A percentile compares a stretch with the other conserved stretches of the same genome.
Evolutionary conservation across 169 alveolate genomes (phyloP).

Genomic region (Cryptosporidium parvum): DNA sequence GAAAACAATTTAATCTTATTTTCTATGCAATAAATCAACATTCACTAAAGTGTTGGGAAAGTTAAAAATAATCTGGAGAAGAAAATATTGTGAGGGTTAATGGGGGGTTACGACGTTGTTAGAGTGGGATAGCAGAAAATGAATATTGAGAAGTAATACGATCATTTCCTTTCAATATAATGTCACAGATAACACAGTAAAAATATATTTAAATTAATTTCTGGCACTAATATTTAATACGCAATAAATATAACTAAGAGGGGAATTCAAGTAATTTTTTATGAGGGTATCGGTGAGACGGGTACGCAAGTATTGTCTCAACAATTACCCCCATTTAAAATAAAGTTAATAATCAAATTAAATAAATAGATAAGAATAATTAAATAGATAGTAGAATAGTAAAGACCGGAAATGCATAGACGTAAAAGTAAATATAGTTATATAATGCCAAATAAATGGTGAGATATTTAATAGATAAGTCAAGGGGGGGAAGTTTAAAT

Average conservation of each 20-base stretch:
- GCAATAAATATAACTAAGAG: neutral
- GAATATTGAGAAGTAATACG: too few relatives aligned
- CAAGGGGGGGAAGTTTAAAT: conserved; percentile 15
- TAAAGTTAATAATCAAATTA: neutral
- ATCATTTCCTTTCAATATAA: too few relatives aligned
- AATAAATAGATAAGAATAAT: conserved; percentile 2
- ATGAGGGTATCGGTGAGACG: neutral
- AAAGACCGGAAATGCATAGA: conserved; percentile 20
- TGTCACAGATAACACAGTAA: neutral
- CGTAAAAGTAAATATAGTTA: neutral
- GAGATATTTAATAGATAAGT: conserved; percentile 2
- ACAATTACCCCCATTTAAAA: conserved; percentile 14
- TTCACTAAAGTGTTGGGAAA: neutral
- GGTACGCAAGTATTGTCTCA: neutral
- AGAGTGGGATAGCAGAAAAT: neutral
- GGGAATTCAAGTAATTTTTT: neutral
- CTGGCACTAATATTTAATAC: neutral
- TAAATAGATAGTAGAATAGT: conserved; percentile 2
- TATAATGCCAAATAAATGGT: conserved; percentile 10
- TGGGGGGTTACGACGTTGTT: neutral
- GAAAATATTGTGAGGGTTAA: neutral
- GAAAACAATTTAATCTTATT: too few relatives aligned
- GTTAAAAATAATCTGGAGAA: neutral
- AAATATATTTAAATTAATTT: too few relatives aligned
- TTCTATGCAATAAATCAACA: neutral